Base-by-base conservation (phyloP, 2,329 filamentous ascomycete genomes). In the Dactylella cylindrospora region DNA sequence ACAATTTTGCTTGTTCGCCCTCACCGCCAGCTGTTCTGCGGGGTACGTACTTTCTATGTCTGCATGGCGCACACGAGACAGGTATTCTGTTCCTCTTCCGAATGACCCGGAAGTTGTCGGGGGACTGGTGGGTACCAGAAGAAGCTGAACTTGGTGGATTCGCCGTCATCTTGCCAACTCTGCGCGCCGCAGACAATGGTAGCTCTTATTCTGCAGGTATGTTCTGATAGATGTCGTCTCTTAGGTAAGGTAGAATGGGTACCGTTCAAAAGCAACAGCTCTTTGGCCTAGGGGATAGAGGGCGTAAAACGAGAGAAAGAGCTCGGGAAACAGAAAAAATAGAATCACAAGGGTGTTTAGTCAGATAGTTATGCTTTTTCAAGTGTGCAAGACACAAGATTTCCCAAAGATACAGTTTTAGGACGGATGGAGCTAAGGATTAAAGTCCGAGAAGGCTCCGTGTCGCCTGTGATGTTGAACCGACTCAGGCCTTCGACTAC, bases 81-180 rank as follows among this genome's bases (percentile, higher is more conserved):
- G 68, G 68, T 39, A 69, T 59, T 15, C 68, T 65, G 50, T 69
- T 69, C 38, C 68, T 67, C 54, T 69, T 69, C 60, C 65, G 68
- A 26, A 68, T 66, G 49, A 69, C 61, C 32, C 66, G 66, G 55
- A 65, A 68, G 32, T 64, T 64, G 36, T 64, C 57, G 36, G 64
- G 54, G 32, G 59, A 64, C 39, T 55, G 59, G 39, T 64, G 49
- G 19, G 50, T 53, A 23, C 47, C 55, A 7, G 49, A 53, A 29
- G 55, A 53, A 13, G 32, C 41, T 41, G 55, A 61, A 38, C 50
- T 47, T 45, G 55, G 55, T 20, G 55, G 55, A 53, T 61, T 61
- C 41, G 55, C 55, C 13, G 55, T 61, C 55, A 61, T 61, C 28
- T 53, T 33, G 47, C 47, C 54, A n/a, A 32, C 19, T 13, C 28